Evolutionary conservation across 2,329 filamentous ascomycete genomes (phyloP), one percentile per base, ranked within the genome.

Genomic region (Albophoma yamanashiensis): DNA sequence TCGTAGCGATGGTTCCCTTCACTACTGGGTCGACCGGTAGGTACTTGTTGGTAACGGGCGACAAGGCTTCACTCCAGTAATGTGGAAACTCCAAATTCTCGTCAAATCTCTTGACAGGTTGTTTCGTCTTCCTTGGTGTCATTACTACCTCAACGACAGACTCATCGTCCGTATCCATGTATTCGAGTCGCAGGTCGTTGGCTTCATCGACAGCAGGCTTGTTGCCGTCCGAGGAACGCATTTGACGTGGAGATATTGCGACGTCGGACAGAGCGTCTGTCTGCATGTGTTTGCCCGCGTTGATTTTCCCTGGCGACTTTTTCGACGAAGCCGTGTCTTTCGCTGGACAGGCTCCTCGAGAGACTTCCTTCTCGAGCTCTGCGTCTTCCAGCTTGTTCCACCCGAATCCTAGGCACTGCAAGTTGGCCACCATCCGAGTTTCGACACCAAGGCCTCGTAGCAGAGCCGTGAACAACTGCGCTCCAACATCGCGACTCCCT

Each of bases 31-130:
- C 92, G 2, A 97, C 88, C 0, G 92, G 82, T 11, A 94, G 81
- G 60, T 89, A 92, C 56, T 85, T 90, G 59, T 90, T 84, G 0
- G 90, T 93, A 4, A 91, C 80, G 2, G 91, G 89, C 0, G 92
- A 97, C 2, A 94, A 78, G 3, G 90, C 88, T 72, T 99, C 94
- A 0, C 89, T 89, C 94, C 94, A 99, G 72, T 97, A 97, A 57
- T 89, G 88, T 1, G 94, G 92, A 64, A 88, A 94, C 2, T 87
- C 84, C 36, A 97, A 79, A 65, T 96, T 92, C 25, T 81, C 79
- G 66, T 96, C 91, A 66, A 87, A 89, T 59, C 80, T 78, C 61
- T 78, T 80, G 34, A 69, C 67, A 56, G 68, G 70, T 8, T 66
- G 67, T 45, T 71, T 74, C 64, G 50, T 59, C 36, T 75, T 81